Conservation (phyloP, 495 filamentous ascomycete species). For the Penicillium argentinense region DNA sequence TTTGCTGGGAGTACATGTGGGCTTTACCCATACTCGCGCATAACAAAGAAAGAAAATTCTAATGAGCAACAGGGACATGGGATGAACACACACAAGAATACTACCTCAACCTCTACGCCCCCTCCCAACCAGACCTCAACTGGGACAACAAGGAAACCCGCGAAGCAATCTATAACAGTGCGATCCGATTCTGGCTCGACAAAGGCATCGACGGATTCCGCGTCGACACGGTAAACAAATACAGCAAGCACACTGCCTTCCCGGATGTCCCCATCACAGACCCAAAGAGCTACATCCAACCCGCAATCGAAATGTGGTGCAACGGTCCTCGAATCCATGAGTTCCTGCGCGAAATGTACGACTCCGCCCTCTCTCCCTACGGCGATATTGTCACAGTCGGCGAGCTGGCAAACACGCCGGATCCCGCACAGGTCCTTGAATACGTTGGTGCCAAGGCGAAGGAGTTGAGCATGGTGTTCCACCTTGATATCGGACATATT, state of each 20-base stretch:
- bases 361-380: background rate
- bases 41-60: background rate
- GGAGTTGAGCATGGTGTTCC: slow-evolving; percentile 55
- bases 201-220: slow-evolving; percentile 52
- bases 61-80: slow-evolving; percentile 32
- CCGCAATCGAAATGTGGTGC: slow-evolving; percentile 43
- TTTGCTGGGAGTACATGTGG: slow-evolving; percentile 51
- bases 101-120: slow-evolving; percentile 50
- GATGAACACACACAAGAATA: slow-evolving; percentile 52
- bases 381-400: slow-evolving; percentile 45
- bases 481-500: slow-evolving; percentile 49
- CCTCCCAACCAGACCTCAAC: slow-evolving; percentile 55
- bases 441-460: slow-evolving; percentile 39
- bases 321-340: slow-evolving; percentile 58
- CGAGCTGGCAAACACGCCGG: slow-evolving; percentile 43
- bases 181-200: slow-evolving; percentile 54
- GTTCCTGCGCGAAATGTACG: slow-evolving; percentile 42
- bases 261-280: slow-evolving; percentile 43
- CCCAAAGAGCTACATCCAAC: slow-evolving; percentile 34
- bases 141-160: slow-evolving; percentile 50
- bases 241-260: slow-evolving; percentile 43
- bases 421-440: slow-evolving; percentile 36
- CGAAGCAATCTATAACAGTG: slow-evolving; percentile 44
- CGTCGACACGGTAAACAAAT: slow-evolving; percentile 54
- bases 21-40: background rate